These are phyloP conservation scores for Pistacia vera DNA, from an alignment of 345 rosid species.

Conservation along the genomic window DNA sequence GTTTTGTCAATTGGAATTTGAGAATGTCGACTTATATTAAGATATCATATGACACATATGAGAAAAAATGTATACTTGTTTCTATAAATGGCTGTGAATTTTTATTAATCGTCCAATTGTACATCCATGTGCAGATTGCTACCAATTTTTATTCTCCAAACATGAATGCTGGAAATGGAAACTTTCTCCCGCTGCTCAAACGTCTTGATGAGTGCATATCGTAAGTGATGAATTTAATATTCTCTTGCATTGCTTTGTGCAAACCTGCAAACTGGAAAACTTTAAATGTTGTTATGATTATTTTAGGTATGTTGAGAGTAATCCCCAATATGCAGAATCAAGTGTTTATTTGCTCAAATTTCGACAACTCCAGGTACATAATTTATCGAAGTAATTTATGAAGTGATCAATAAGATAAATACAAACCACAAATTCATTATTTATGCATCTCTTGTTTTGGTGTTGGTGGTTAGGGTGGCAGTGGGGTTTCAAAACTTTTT, in stretches of 20 bases:
- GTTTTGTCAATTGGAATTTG: neutral
- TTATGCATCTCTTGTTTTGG: neutral
- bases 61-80: neutral
- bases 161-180: conserved; percentile 77
- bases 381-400: conserved; percentile 5
- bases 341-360: conserved; percentile 92
- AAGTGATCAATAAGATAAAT: neutral
- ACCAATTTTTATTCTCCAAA: conserved; percentile 83
- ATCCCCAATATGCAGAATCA: conserved; percentile 96
- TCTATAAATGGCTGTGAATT: conserved; percentile 5
- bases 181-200: conserved; percentile 87
- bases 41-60: neutral
- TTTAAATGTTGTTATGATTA: conserved; percentile 12
- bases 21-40: neutral
- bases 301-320: conserved; percentile 78
- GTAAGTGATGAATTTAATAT: conserved; percentile 51
- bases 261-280: neutral
- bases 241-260: conserved; percentile 4
- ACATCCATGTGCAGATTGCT: conserved; percentile 61
- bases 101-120: conserved; percentile 14
- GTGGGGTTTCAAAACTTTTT: neutral
- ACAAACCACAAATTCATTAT: neutral
- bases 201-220: conserved; percentile 91
- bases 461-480: neutral
- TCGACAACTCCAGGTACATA: conserved; percentile 90